Conservation (phyloP, 2,329 filamentous ascomycete species). For the Volutella citrinella region DNA sequence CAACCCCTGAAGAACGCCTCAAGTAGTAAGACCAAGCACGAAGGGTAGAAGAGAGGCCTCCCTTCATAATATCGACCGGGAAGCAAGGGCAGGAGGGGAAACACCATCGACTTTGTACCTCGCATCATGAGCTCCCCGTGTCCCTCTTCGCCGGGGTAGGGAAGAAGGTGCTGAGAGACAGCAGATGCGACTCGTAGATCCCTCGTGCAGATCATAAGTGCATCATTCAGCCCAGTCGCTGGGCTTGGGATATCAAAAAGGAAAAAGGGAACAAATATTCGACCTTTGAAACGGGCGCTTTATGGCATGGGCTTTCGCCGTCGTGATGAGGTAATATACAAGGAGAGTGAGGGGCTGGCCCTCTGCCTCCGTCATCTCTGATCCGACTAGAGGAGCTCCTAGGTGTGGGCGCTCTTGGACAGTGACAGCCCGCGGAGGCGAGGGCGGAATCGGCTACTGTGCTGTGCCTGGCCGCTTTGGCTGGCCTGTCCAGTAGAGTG, state of each 20-base stretch:
- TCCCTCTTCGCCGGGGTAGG: too few relatives aligned
- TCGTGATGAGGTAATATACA: constrained; percentile 29
- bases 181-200: constrained; percentile 39
- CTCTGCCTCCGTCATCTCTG: too few relatives aligned
- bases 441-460: constrained; percentile 32
- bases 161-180: constrained; percentile 17
- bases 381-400: too few relatives aligned
- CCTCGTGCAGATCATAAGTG: constrained; percentile 49
- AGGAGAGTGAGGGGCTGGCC: too few relatives aligned
- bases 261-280: constrained; percentile 27
- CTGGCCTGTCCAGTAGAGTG: constrained; percentile 37
- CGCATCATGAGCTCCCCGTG: constrained; percentile 18
- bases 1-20: constrained; percentile 31
- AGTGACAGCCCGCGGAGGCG: constrained; percentile 43
- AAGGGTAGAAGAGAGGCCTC: constrained; percentile 28
- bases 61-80: constrained; percentile 14
- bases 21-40: too few relatives aligned
- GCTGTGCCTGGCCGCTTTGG: constrained; percentile 4
- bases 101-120: constrained; percentile 19
- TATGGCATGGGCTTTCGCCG: constrained; percentile 10
- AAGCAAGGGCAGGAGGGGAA: too few relatives aligned
- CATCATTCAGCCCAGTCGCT: constrained; percentile 26
- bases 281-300: too few relatives aligned
- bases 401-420: constrained; percentile 38
- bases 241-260: constrained; percentile 37